These are phyloP conservation scores for Saccharomycopsis javanensis DNA, from an alignment of 805 yeast species.

Conservation along the genomic window DNA sequence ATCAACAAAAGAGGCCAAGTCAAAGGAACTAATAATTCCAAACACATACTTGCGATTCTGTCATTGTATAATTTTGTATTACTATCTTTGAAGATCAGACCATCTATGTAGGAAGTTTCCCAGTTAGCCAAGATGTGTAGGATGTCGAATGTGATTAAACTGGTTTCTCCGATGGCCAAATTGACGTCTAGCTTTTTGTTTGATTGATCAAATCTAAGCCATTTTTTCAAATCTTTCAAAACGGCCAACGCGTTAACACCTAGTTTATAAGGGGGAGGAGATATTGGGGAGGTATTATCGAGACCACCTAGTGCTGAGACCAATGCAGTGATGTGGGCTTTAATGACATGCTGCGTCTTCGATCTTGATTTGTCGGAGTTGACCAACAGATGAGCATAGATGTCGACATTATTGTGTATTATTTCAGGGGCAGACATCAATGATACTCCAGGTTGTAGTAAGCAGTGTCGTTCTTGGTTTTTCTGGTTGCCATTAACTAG, in stretches of 20 bases:
- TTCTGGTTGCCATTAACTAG: too few relatives aligned
- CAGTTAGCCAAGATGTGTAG: constrained; percentile 65
- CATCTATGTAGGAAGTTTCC: constrained; percentile 37
- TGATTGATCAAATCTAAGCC: constrained; percentile 78
- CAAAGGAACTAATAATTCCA: constrained; percentile 73
- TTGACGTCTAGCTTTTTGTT: constrained; percentile 71
- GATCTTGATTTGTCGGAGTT: constrained; percentile 21
- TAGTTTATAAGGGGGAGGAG: constrained; percentile 52
- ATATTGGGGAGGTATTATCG: constrained; percentile 46
- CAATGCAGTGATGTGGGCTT: constrained; percentile 69
- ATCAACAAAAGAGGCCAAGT: constrained; percentile 78
- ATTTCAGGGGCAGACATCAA: not conserved
- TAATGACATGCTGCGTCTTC: constrained; percentile 34
- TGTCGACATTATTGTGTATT: not conserved
- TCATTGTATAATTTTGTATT: constrained; percentile 36
- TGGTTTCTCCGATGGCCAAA: constrained; percentile 73
- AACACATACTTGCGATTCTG: constrained; percentile 56
- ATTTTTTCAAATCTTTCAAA: constrained; percentile 74
- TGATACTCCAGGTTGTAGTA: not conserved
- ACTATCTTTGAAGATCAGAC: constrained; percentile 20
- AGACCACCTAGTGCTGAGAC: constrained; percentile 89
- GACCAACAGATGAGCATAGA: constrained; percentile 3
- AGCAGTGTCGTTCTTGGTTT: not conserved
- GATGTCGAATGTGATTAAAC: constrained; percentile 63
- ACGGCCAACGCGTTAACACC: constrained; percentile 88